Percentiles rank a stretch among this genome's conserved stretches.
These are phyloP conservation scores for Leucosporidium creatinivorum DNA, from an alignment of 768 basidiomycete genomes.

Conservation along the genomic window DNA sequence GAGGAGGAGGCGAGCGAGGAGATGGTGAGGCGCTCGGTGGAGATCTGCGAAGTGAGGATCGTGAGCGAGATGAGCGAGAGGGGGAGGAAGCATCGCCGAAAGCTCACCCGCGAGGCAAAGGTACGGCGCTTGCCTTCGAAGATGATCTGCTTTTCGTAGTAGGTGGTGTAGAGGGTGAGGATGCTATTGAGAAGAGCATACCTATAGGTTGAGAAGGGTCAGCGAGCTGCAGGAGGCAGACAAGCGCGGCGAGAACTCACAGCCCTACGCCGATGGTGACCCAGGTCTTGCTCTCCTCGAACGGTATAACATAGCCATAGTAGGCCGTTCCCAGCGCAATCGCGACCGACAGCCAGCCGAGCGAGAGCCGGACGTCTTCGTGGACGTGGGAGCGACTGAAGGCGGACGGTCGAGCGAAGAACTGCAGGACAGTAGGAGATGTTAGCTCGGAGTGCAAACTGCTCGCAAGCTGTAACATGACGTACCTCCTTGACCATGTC, in stretches of 20 bases:
- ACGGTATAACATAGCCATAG: slow-evolving; percentile 71
- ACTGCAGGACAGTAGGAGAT: slow-evolving; percentile 48
- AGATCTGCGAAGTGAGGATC: slow-evolving; percentile 8
- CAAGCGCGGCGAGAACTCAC: slow-evolving; percentile 48
- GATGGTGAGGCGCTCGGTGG: slow-evolving; percentile 22
- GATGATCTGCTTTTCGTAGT: slow-evolving; percentile 72
- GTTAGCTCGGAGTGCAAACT: not conserved
- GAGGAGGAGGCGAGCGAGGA: slow-evolving; percentile 12
- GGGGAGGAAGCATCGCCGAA: not conserved
- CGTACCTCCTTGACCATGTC: slow-evolving; percentile 82
- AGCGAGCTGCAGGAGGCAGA: not conserved
- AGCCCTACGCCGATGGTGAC: slow-evolving; percentile 69
- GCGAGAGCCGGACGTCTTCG: slow-evolving; percentile 74
- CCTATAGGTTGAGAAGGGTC: slow-evolving; percentile 44
- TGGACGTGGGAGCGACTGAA: slow-evolving; percentile 83
- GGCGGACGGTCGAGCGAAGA: slow-evolving; percentile 65
- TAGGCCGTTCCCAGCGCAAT: slow-evolving; percentile 72
- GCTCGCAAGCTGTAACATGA: slow-evolving; percentile 6
- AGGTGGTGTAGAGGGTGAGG: slow-evolving; percentile 76
- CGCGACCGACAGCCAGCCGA: slow-evolving; percentile 81
- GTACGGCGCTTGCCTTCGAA: slow-evolving; percentile 87
- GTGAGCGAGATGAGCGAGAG: not conserved
- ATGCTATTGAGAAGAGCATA: slow-evolving; percentile 65
- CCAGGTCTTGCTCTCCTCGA: slow-evolving; percentile 74
- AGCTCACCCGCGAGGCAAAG: slow-evolving; percentile 70